Conservation (phyloP, 805 yeast species). For the Schizosaccharomyces pombe region DNA sequence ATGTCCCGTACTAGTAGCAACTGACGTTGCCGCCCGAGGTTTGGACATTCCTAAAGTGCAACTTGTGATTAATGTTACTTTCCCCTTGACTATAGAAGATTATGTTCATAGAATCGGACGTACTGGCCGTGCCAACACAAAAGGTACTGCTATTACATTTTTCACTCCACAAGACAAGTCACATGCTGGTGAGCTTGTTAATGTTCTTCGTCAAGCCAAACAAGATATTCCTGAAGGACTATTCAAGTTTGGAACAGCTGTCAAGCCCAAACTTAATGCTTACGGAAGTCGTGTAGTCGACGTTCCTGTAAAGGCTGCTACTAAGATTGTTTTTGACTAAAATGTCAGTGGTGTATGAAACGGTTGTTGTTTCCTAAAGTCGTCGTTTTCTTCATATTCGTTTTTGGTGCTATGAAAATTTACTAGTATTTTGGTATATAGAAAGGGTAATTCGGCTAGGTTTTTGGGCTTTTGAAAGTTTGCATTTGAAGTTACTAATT, state of each 20-base stretch:
- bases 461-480: no score
- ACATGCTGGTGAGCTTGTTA: slow-evolving; percentile 78
- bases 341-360: not conserved
- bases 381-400: no score
- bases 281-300: slow-evolving; percentile 92
- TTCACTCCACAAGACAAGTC: slow-evolving; percentile 95
- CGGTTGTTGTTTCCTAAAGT: no score
- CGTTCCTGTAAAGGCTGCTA: slow-evolving; percentile 53
- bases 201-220: slow-evolving; percentile 77
- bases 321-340: slow-evolving; percentile 65
- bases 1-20: slow-evolving; percentile 60
- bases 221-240: slow-evolving; percentile 91
- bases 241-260: slow-evolving; percentile 88
- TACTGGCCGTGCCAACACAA: slow-evolving; percentile 92
- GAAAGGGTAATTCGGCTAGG: no score
- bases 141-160: slow-evolving; percentile 83
- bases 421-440: no score
- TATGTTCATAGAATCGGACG: slow-evolving; percentile 94
- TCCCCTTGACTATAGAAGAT: slow-evolving; percentile 90
- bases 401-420: no score
- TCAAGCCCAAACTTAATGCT: slow-evolving; percentile 94
- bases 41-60: slow-evolving; percentile 95
- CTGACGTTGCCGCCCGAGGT: slow-evolving; percentile 92
- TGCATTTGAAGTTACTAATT: no score
- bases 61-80: slow-evolving; percentile 79